Evolutionary conservation across 371 early-diverging fungal species (phyloP), one percentile per base, ranked within the genome.

Genomic region (Rhizomucor miehei): DNA sequence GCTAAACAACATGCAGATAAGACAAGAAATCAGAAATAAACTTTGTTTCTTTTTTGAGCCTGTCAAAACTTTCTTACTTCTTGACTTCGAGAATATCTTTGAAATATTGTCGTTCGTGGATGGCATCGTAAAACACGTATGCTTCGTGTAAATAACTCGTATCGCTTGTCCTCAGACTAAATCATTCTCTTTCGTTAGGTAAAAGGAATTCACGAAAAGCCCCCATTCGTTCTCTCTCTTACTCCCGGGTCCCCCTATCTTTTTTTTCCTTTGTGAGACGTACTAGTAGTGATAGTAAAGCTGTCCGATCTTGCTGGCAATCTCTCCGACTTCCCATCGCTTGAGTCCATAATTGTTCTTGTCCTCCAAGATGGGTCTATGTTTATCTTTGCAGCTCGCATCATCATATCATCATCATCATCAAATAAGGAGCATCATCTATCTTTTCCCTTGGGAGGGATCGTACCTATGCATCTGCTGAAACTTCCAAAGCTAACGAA

Each of bases 241-340:
- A 24, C 6, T 1, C 4, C 11, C 16, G 11, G 24, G n/a, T 40
- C 10, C 20, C 24, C 13, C 29, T 17, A 21, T 24, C 38, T 14
- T 11, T 44, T n/a, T 25, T 19, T n/a, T 8, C n/a, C n/a, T 23
- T 44, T 29, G 8, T 37, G 4, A 25, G 24, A 68, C 80, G 57
- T 80, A 87, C 85, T 91, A 90, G 67, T 90, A 92, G 57, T 91
- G 91, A 57, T 92, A 91, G 57, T 91, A 92, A 12, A 92, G 77
- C 56, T 92, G 99, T 3, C 97, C 99, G 59, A 98, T 96, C 64
- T 98, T 98, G 48, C 94, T 94, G 3, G 98, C 97, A 46, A 96
- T 92, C 62, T 98, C 99, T 24, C 99, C 99, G 51, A 98, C 93
- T 67, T 97, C 97, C 89, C 92, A 94, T 11, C 99, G 86, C 63